Evolutionary conservation across 192 early-diverging fungal genomes (phyloP).

Genomic region (Coemansia guatemalensis): DNA sequence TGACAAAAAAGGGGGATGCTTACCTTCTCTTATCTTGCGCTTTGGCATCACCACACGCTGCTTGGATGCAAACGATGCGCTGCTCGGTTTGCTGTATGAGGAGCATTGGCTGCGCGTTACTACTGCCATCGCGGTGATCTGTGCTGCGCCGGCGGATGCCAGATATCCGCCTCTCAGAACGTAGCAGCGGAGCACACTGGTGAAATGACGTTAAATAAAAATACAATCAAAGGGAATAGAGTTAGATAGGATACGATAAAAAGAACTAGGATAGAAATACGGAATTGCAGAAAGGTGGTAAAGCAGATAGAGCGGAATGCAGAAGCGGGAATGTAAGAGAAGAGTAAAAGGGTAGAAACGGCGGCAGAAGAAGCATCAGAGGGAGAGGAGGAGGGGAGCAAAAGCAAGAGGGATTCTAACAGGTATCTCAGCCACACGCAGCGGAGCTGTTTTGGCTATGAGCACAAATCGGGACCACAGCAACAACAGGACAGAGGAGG

Average conservation of each 20-base stretch:
- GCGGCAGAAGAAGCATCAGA: too few species aligned
- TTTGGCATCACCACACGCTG: constrained; percentile 24
- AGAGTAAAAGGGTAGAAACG: too few species aligned
- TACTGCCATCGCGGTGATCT: constrained; percentile 30
- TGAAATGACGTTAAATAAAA: not conserved
- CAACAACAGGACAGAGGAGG: too few species aligned
- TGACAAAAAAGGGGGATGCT: not conserved
- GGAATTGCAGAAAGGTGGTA: too few species aligned
- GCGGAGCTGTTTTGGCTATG: too few species aligned
- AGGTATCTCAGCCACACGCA: too few species aligned
- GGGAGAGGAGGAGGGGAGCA: too few species aligned
- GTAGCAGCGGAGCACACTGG: not conserved
- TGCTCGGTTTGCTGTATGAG: constrained; percentile 9
- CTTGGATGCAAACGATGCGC: constrained; percentile 7
- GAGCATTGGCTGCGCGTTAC: constrained; percentile 41
- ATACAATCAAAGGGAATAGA: not conserved
- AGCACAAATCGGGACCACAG: too few species aligned
- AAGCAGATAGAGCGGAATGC: too few species aligned
- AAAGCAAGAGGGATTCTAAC: too few species aligned
- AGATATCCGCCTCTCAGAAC: not conserved
- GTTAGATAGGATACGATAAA: not conserved
- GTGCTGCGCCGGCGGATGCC: not conserved
- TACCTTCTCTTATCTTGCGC: constrained; percentile 47
- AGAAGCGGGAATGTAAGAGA: too few species aligned
- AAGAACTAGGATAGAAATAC: too few species aligned